Percentiles rank a stretch among this genome's conserved stretches.
These are phyloP conservation scores for Botrytis cinerea DNA, from an alignment of 2,329 filamentous ascomycete species.

Conservation along the genomic window DNA sequence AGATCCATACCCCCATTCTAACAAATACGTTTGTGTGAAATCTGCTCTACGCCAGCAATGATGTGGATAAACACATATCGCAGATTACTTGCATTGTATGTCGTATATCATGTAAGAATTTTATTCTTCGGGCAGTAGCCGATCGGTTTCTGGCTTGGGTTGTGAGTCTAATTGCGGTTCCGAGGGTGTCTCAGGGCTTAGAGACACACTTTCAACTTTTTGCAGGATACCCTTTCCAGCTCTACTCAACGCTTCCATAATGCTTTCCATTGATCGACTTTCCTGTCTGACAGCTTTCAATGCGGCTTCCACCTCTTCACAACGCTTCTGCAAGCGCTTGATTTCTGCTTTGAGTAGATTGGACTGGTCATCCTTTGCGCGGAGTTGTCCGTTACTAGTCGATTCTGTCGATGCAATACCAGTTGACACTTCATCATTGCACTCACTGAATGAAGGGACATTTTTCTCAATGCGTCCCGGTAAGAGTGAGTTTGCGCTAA, in stretches of 20 bases:
- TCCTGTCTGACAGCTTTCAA: slow-evolving; percentile 36
- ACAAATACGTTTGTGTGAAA: neutral
- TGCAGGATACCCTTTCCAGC: slow-evolving; percentile 26
- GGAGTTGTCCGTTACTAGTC: neutral
- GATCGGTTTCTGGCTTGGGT: neutral
- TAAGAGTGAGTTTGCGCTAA: neutral
- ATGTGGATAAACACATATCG: neutral
- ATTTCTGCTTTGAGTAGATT: slow-evolving; percentile 36
- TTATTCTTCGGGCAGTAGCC: neutral
- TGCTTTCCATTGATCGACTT: slow-evolving; percentile 35
- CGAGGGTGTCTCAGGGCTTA: neutral
- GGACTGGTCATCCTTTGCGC: slow-evolving; percentile 24
- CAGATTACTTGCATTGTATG: neutral
- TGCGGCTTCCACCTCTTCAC: slow-evolving; percentile 34
- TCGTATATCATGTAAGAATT: neutral
- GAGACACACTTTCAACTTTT: slow-evolving; percentile 17
- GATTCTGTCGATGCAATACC: slow-evolving; percentile 19
- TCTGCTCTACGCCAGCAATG: slow-evolving; percentile 9
- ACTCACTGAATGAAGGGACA: neutral
- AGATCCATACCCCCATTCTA: neutral
- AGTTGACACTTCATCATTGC: slow-evolving; percentile 27
- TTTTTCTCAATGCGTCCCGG: neutral
- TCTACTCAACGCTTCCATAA: slow-evolving; percentile 34
- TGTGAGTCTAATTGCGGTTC: neutral
- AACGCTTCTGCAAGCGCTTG: slow-evolving; percentile 34